Conservation (phyloP, 441 rosid genomes). For the Arabidopsis hybrid region DNA sequence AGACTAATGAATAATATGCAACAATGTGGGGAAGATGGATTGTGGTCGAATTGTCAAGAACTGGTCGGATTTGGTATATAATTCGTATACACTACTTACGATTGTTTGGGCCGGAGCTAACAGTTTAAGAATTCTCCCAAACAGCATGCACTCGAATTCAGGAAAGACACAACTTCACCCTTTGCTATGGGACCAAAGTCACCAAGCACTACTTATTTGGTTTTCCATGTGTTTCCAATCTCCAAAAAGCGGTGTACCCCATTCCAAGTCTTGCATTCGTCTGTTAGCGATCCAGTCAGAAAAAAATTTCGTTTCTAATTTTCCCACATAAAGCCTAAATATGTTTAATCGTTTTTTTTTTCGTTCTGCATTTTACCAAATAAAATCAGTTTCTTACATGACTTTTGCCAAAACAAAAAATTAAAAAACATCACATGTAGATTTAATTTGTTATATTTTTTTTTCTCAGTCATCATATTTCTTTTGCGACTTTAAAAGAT, state of each 20-base stretch:
- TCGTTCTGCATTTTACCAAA: background rate
- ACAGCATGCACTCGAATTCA: background rate
- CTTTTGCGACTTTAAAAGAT: background rate
- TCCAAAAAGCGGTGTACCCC: no score
- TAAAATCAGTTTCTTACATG: background rate
- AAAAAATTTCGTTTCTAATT: background rate
- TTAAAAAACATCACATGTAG: background rate
- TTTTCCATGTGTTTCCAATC: no score
- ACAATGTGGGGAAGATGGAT: background rate
- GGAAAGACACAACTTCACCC: no score
- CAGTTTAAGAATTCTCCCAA: no score
- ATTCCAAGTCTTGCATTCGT: no score
- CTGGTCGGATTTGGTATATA: background rate
- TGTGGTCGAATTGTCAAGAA: background rate
- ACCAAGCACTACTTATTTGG: no score
- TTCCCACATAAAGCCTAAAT: no score
- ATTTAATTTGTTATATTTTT: background rate
- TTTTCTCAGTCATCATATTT: background rate
- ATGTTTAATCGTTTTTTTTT: background rate
- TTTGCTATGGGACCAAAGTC: no score
- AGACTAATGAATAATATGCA: slow-evolving; percentile 26
- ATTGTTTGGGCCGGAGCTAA: no score
- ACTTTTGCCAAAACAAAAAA: background rate
- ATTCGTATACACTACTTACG: background rate
- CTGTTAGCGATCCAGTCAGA: background rate